Evolutionary conservation across 2,329 filamentous ascomycete species (phyloP).

Genomic region (Diaporthe nobilis): DNA sequence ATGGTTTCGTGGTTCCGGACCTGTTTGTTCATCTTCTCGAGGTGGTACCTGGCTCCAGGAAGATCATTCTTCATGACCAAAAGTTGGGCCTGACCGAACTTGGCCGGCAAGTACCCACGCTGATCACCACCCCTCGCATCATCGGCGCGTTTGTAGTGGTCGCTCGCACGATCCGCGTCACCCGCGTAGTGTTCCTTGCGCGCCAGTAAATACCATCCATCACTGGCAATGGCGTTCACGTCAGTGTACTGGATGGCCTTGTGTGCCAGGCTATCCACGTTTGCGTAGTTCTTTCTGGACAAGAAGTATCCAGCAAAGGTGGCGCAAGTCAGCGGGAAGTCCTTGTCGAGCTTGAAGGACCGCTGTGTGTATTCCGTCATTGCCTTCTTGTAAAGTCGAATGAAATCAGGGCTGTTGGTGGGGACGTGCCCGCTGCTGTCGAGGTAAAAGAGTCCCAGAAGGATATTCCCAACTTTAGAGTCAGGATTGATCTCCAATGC

Average conservation of each 20-base stretch:
- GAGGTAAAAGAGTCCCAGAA: constrained; percentile 91
- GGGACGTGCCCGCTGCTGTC: constrained; percentile 87
- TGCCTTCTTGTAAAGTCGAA: constrained; percentile 88
- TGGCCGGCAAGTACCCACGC: constrained; percentile 90
- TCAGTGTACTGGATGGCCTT: constrained; percentile 97
- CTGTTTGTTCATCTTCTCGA: constrained; percentile 90
- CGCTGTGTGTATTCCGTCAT: constrained; percentile 96
- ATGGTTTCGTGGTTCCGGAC: constrained; percentile 89
- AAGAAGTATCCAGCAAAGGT: constrained; percentile 94
- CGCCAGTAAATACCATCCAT: constrained; percentile 96
- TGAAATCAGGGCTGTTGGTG: constrained; percentile 87
- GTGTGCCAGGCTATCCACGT: constrained; percentile 88
- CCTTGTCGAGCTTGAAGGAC: constrained; percentile 93
- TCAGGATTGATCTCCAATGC: constrained; percentile 84
- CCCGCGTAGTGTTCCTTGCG: constrained; percentile 90
- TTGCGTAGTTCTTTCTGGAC: constrained; percentile 82
- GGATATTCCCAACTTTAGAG: constrained; percentile 90
- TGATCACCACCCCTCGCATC: constrained; percentile 93
- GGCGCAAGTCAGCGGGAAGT: constrained; percentile 88
- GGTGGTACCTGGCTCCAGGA: constrained; percentile 90
- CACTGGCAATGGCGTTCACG: constrained; percentile 95
- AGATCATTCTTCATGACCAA: constrained; percentile 87
- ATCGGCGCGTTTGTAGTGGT: constrained; percentile 92
- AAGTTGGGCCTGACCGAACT: constrained; percentile 93
- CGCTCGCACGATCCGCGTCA: constrained; percentile 80